Evolutionary conservation across 345 rosid species (phyloP).

Genomic region (Populus euphratica): DNA sequence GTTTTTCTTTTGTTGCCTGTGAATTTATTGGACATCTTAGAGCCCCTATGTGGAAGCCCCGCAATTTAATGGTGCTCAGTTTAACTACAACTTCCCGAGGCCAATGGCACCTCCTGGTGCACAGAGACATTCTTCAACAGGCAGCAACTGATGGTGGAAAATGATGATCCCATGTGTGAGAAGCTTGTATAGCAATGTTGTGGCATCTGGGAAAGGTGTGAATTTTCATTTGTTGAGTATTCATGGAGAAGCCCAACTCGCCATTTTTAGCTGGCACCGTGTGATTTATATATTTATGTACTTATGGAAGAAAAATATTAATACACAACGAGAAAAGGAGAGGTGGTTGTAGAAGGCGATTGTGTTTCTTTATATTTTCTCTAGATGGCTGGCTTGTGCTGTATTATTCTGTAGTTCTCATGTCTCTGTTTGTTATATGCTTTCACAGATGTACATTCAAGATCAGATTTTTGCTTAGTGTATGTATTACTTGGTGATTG

Average conservation of each 20-base stretch:
- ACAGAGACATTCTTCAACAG: slow-evolving; percentile 44
- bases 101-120: slow-evolving; percentile 80
- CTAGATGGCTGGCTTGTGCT: slow-evolving; percentile 8
- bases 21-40: slow-evolving; percentile 15
- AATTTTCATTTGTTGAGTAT: slow-evolving; percentile 12
- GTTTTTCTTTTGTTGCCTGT: background rate
- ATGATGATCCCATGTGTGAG: background rate
- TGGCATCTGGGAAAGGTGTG: background rate
- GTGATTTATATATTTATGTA: background rate
- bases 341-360: slow-evolving; percentile 7
- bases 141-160: slow-evolving; percentile 33
- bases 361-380: slow-evolving; percentile 12
- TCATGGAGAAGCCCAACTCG: slow-evolving; percentile 1
- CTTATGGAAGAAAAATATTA: background rate
- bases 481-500: background rate
- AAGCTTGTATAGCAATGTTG: slow-evolving; percentile 12
- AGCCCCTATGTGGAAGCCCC: slow-evolving; percentile 84
- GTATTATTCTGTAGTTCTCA: slow-evolving; percentile 1
- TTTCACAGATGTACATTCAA: background rate
- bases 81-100: slow-evolving; percentile 46
- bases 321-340: background rate
- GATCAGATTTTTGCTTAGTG: background rate
- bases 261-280: background rate
- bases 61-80: slow-evolving; percentile 35
- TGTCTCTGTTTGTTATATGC: background rate